phyloP scores from a whole-genome alignment of 257 asterid species.

The Misopates orontium region DNA sequence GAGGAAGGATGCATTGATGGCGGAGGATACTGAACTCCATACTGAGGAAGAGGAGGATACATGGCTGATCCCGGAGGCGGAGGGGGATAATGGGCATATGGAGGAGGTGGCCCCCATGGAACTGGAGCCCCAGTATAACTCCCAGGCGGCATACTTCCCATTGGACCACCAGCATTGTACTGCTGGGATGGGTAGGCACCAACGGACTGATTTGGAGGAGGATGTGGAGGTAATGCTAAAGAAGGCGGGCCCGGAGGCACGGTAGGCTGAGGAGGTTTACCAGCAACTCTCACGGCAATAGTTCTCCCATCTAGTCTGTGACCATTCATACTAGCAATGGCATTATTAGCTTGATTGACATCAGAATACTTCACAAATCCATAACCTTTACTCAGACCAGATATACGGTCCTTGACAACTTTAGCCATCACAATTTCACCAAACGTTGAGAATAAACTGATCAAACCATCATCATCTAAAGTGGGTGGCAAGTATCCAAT shows the following conservation, averaged over 20 bases:
- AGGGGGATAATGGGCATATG: slow-evolving; percentile 67
- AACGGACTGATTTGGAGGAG: slow-evolving; percentile 53
- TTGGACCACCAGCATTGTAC: slow-evolving; percentile 65
- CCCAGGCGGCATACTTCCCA: slow-evolving; percentile 55
- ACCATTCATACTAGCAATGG: slow-evolving; percentile 90
- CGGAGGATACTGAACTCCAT: slow-evolving; percentile 71
- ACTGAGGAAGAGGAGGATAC: slow-evolving; percentile 62
- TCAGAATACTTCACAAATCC: slow-evolving; percentile 94
- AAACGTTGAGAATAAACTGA: slow-evolving; percentile 70
- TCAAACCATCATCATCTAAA: slow-evolving; percentile 83
- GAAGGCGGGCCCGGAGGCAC: slow-evolving; percentile 85
- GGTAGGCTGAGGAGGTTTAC: slow-evolving; percentile 79
- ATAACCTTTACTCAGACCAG: slow-evolving; percentile 85
- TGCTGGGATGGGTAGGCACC: slow-evolving; percentile 85
- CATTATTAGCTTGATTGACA: slow-evolving; percentile 81
- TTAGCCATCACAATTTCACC: slow-evolving; percentile 98
- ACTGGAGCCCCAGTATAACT: slow-evolving; percentile 51
- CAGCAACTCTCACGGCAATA: slow-evolving; percentile 93
- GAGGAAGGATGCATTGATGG: slow-evolving; percentile 55
- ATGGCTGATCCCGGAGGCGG: slow-evolving; percentile 82
- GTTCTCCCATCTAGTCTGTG: slow-evolving; percentile 91
- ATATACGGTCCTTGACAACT: slow-evolving; percentile 81
- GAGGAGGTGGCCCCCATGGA: slow-evolving; percentile 73
- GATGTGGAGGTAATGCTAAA: slow-evolving; percentile 60
- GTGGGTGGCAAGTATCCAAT: slow-evolving; percentile 93